phyloP scores from a whole-genome alignment of 345 rosid species.

The Ceriops zippeliana region DNA sequence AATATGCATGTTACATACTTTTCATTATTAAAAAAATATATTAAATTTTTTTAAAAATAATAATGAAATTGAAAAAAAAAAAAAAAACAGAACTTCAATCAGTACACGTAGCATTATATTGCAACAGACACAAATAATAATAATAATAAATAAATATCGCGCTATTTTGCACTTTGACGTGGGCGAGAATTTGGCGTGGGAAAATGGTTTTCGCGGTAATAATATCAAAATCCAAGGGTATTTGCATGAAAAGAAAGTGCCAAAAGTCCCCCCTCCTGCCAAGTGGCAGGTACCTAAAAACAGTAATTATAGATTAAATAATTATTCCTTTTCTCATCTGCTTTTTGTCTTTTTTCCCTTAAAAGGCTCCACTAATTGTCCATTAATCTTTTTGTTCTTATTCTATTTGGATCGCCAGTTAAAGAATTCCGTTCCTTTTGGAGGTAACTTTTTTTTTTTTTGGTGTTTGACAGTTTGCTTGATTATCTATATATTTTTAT shows the following conservation, averaged over 20 bases:
- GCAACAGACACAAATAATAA: no score
- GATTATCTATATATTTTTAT: neutral
- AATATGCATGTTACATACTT: no score
- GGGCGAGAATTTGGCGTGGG: slow-evolving; percentile 16
- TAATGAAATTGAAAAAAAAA: no score
- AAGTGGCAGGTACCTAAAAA: slow-evolving; percentile 11
- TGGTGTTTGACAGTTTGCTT: no score
- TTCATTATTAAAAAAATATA: no score
- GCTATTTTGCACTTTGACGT: slow-evolving; percentile 2
- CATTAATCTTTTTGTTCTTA: neutral
- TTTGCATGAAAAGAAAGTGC: slow-evolving; percentile 20
- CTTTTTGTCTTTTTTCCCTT: slow-evolving; percentile 1
- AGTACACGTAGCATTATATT: no score
- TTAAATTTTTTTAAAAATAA: no score
- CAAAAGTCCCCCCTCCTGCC: slow-evolving; percentile 30
- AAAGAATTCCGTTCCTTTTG: slow-evolving; percentile 2
- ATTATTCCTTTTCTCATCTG: neutral
- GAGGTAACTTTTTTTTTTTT: slow-evolving; percentile 18
- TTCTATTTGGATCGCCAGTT: slow-evolving; percentile 11
- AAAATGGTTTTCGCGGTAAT: slow-evolving; percentile 24
- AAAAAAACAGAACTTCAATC: no score
- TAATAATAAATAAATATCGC: no score
- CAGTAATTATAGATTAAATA: neutral
- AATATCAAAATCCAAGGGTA: slow-evolving; percentile 21
- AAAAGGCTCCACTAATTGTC: slow-evolving; percentile 13